phyloP scores from a whole-genome alignment of 495 filamentous ascomycete species.

The Penicillium nucicola region DNA sequence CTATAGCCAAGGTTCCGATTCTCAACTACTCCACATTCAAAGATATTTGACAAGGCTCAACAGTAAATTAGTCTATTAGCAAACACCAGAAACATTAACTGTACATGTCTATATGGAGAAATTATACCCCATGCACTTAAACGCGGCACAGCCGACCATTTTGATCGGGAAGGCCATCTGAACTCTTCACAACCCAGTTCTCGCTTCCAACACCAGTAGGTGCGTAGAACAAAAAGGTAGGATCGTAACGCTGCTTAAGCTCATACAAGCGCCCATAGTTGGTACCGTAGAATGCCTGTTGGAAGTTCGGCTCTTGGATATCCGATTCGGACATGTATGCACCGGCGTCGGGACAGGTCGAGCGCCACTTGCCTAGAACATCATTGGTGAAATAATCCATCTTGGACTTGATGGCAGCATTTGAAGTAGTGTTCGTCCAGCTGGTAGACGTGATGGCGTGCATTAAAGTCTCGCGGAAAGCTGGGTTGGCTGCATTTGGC shows the following conservation, averaged over 20 bases:
- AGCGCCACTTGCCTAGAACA: slow-evolving; percentile 50
- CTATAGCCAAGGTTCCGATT: no score
- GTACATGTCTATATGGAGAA: background rate
- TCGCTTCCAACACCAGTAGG: slow-evolving; percentile 53
- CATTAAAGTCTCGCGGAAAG: slow-evolving; percentile 51
- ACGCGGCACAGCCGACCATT: slow-evolving; percentile 34
- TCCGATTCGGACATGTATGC: slow-evolving; percentile 45
- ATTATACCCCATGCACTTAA: background rate
- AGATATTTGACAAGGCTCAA: no score
- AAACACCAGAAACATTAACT: background rate
- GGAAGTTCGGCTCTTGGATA: slow-evolving; percentile 60
- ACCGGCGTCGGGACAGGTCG: slow-evolving; percentile 32
- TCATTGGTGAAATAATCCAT: slow-evolving; percentile 32
- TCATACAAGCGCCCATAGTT: slow-evolving; percentile 48
- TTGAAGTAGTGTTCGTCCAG: slow-evolving; percentile 18
- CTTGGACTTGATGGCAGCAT: slow-evolving; percentile 14
- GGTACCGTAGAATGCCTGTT: slow-evolving; percentile 59
- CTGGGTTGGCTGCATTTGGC: slow-evolving; percentile 50
- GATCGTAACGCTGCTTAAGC: slow-evolving; percentile 56
- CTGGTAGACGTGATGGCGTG: slow-evolving; percentile 45
- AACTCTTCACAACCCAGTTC: slow-evolving; percentile 38
- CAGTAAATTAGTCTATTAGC: no score
- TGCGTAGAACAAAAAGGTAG: slow-evolving; percentile 52
- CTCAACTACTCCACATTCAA: no score
- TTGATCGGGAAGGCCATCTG: slow-evolving; percentile 31